These are phyloP conservation scores for Globisporangium radiosum DNA, from an alignment of 352 stramenopile species.

Conservation along the genomic window DNA sequence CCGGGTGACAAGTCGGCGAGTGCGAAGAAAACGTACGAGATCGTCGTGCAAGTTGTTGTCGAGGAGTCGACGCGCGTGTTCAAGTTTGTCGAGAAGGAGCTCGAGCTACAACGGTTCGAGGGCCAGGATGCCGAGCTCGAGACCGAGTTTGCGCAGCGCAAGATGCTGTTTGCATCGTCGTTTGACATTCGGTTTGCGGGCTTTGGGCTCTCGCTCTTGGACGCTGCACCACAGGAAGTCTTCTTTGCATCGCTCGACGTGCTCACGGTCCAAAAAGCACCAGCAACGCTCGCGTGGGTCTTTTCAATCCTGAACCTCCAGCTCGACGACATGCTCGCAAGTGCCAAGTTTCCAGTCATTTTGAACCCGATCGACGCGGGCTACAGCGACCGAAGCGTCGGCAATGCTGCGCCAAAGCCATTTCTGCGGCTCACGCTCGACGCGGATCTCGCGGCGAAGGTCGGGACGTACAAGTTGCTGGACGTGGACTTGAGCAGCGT, in stretches of 20 bases:
- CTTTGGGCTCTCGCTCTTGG: constrained; percentile 70
- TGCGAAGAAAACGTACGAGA: constrained; percentile 27
- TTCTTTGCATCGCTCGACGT: constrained; percentile 78
- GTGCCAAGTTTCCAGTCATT: constrained; percentile 78
- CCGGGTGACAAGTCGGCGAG: constrained; percentile 16
- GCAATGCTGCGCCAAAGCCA: constrained; percentile 42
- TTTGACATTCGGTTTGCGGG: constrained; percentile 77
- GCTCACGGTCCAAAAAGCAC: constrained; percentile 63
- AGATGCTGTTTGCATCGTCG: constrained; percentile 75
- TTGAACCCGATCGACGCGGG: constrained; percentile 73
- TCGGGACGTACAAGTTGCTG: constrained; percentile 80
- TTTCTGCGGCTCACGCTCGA: constrained; percentile 71
- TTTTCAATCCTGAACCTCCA: constrained; percentile 78
- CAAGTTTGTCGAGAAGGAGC: constrained; percentile 74
- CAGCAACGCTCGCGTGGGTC: constrained; percentile 65
- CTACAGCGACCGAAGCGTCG: constrained; percentile 67
- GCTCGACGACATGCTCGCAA: constrained; percentile 81
- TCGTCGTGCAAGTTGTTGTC: constrained; percentile 75
- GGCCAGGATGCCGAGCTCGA: constrained; percentile 58
- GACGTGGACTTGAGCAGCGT: constrained; percentile 67
- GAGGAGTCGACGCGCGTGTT: constrained; percentile 75
- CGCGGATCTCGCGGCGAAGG: constrained; percentile 60
- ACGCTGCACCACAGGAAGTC: constrained; percentile 76
- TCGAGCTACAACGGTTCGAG: constrained; percentile 66
- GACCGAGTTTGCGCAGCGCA: constrained; percentile 67